Percentiles rank a stretch among this genome's conserved stretches.
phyloP scores from a whole-genome alignment of 2,329 filamentous ascomycete species.

The Phyllosticta citrichinensis region DNA sequence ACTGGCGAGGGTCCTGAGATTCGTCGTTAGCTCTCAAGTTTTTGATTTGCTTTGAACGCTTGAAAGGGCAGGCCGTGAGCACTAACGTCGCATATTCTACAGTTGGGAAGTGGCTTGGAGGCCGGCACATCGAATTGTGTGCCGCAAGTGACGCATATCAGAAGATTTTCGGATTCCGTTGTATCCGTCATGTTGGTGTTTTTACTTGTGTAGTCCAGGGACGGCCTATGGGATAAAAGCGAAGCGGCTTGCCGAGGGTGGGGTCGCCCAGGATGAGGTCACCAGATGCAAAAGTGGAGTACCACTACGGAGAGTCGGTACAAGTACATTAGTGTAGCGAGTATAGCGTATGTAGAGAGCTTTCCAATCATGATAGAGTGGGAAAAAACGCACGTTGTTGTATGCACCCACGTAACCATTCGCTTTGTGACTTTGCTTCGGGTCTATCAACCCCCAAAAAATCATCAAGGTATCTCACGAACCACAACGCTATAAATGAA shows the following conservation, averaged over 20 bases:
- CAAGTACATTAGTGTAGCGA: too few relatives aligned
- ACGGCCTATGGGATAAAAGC: not conserved
- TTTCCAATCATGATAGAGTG: too few relatives aligned
- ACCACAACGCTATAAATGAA: not conserved
- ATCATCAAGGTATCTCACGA: not conserved
- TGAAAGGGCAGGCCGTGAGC: too few relatives aligned
- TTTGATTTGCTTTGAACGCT: not conserved
- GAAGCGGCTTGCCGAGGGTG: not conserved
- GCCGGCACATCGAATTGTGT: constrained; percentile 55
- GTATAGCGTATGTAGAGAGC: too few relatives aligned
- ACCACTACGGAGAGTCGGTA: too few relatives aligned
- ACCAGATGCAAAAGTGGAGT: not conserved
- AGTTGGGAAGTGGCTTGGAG: constrained; percentile 41
- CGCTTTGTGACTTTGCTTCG: not conserved
- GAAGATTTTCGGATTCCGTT: constrained; percentile 24
- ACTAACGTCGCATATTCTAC: constrained; percentile 62
- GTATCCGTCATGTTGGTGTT: constrained; percentile 1
- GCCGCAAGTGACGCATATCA: constrained; percentile 60
- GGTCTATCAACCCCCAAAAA: not conserved
- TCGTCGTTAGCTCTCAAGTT: not conserved
- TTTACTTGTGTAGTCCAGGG: not conserved
- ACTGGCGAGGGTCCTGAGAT: constrained; percentile 52
- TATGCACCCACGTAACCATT: too few relatives aligned
- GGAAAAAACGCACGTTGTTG: too few relatives aligned
- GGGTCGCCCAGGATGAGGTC: not conserved